phyloP scores from a whole-genome alignment of 306 rosid species.

The barrel medic (Medicago truncatula) region MtrunA17r5.0-ANR NC_053048.1:33847001-33847500 shows the following conservation, averaged over 20 bases:
- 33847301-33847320: slow-evolving; percentile 34
- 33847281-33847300: slow-evolving; percentile 32
- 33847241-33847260: slow-evolving; percentile 28
- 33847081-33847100: slow-evolving; percentile 32
- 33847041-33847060: background rate
- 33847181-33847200: slow-evolving; percentile 51
- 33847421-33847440: slow-evolving; percentile 42
- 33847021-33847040: background rate
- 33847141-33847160: slow-evolving; percentile 32
- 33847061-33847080: slow-evolving; percentile 38
- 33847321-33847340: slow-evolving; percentile 8
- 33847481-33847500: slow-evolving; percentile 64
- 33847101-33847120: background rate
- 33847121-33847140: slow-evolving; percentile 31
- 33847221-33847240: slow-evolving; percentile 38
- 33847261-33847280: slow-evolving; percentile 12
- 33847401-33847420: slow-evolving; percentile 43
- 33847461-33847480: slow-evolving; percentile 5
- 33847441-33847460: slow-evolving; percentile 5
- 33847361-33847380: slow-evolving; percentile 34
- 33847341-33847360: slow-evolving; percentile 23
- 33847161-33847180: slow-evolving; percentile 25
- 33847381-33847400: slow-evolving; percentile 48
- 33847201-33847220: slow-evolving; percentile 61
- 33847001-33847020: slow-evolving; percentile 16